These are phyloP conservation scores for Thielaviopsis musarum DNA, from an alignment of 2,329 filamentous ascomycete genomes.

Conservation along the genomic window DNA sequence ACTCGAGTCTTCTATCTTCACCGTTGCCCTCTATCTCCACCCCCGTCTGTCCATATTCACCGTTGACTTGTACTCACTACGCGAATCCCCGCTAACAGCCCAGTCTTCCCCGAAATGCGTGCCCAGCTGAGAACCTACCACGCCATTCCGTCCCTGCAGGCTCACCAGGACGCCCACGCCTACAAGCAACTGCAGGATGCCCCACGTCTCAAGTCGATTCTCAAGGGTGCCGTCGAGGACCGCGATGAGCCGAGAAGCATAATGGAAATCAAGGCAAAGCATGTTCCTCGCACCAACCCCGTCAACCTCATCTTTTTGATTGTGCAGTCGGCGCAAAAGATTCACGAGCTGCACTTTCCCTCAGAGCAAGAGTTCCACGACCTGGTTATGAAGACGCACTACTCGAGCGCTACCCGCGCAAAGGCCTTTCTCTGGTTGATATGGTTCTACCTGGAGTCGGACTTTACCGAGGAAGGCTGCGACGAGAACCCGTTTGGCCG, in stretches of 20 bases:
- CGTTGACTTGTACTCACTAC: too few relatives aligned
- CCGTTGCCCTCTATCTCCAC: too few relatives aligned
- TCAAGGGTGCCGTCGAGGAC: slow-evolving; percentile 93
- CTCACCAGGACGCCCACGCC: slow-evolving; percentile 82
- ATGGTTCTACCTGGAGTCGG: slow-evolving; percentile 97
- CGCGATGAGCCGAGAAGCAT: slow-evolving; percentile 66
- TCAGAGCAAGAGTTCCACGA: slow-evolving; percentile 84
- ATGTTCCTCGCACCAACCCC: slow-evolving; percentile 69
- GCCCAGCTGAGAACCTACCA: slow-evolving; percentile 95
- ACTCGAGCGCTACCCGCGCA: slow-evolving; percentile 69
- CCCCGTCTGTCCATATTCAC: too few relatives aligned
- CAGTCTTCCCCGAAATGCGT: slow-evolving; percentile 98
- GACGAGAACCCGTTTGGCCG: slow-evolving; percentile 79
- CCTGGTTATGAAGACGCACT: slow-evolving; percentile 76
- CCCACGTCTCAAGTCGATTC: slow-evolving; percentile 84
- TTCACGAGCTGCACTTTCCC: slow-evolving; percentile 85
- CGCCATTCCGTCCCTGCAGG: slow-evolving; percentile 89
- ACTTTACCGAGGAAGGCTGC: slow-evolving; percentile 78
- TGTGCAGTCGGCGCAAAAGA: slow-evolving; percentile 72
- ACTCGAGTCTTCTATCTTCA: too few relatives aligned
- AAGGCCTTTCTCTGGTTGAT: slow-evolving; percentile 91
- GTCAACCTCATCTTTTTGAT: slow-evolving; percentile 96
- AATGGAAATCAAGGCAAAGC: slow-evolving; percentile 56
- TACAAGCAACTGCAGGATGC: slow-evolving; percentile 98
- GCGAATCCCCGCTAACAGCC: neutral